Conservation (phyloP, 345 rosid species). For the Citrus unshiu region DNA sequence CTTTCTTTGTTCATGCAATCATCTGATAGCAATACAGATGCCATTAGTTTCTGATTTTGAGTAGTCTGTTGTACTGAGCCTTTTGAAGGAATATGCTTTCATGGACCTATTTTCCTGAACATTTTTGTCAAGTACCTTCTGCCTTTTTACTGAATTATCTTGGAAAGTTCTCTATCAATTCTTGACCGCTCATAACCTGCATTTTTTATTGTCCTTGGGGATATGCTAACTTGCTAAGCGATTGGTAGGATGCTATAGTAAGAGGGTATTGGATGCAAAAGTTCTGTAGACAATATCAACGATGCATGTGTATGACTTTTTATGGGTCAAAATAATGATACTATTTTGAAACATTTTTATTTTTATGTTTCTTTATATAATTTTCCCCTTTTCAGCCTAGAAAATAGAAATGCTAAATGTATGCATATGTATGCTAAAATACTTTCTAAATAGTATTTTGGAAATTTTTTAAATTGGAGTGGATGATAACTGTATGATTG, state of each 20-base stretch:
- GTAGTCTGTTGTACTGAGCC: background rate
- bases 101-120: background rate
- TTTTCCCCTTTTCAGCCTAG: constrained; percentile 1
- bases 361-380: background rate
- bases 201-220: no score
- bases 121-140: background rate
- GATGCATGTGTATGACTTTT: background rate
- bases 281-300: background rate
- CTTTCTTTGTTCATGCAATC: constrained; percentile 5
- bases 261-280: background rate
- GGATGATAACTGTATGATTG: constrained; percentile 24
- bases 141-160: background rate
- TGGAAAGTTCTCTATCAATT: background rate
- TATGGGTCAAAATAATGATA: background rate
- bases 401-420: background rate
- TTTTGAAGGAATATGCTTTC: background rate
- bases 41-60: background rate
- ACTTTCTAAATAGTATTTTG: no score
- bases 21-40: background rate
- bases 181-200: background rate
- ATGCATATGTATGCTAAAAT: background rate
- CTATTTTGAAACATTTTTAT: background rate
- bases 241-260: background rate
- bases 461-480: constrained; percentile 10
- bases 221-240: background rate